These are phyloP conservation scores for Solanum rostratum DNA, from an alignment of 257 asterid species.

Conservation along the genomic window DNA sequence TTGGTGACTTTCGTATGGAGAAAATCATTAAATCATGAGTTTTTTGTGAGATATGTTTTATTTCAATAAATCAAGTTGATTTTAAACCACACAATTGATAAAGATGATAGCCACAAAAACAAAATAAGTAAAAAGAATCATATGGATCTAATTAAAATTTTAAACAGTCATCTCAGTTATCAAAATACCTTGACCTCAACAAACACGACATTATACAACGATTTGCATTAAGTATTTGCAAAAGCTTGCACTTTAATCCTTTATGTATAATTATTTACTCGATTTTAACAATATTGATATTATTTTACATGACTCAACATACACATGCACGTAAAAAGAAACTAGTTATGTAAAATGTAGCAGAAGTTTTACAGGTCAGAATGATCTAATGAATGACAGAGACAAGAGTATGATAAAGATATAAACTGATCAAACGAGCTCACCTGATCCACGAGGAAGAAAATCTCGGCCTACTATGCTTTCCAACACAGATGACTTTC, in stretches of 20 bases:
- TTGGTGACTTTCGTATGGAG: neutral
- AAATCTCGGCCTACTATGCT: conserved; percentile 88
- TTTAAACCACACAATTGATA: neutral
- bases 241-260: neutral
- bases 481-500: conserved; percentile 92
- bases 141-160: neutral
- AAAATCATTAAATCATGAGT: neutral
- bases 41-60: neutral
- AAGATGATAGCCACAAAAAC: neutral
- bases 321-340: neutral
- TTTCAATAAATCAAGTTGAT: neutral
- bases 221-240: neutral
- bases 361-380: neutral
- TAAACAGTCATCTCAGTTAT: neutral
- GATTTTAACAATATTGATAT: neutral
- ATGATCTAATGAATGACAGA: neutral
- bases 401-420: neutral
- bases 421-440: conserved; percentile 5
- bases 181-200: neutral
- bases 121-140: neutral
- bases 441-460: conserved; percentile 97
- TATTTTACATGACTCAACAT: neutral
- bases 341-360: neutral
- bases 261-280: neutral
- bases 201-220: neutral